A percentile compares a stretch with the other conserved stretches of the same genome.
Evolutionary conservation across 139 green algal species (phyloP).

Genomic region (Microglena sp.): DNA sequence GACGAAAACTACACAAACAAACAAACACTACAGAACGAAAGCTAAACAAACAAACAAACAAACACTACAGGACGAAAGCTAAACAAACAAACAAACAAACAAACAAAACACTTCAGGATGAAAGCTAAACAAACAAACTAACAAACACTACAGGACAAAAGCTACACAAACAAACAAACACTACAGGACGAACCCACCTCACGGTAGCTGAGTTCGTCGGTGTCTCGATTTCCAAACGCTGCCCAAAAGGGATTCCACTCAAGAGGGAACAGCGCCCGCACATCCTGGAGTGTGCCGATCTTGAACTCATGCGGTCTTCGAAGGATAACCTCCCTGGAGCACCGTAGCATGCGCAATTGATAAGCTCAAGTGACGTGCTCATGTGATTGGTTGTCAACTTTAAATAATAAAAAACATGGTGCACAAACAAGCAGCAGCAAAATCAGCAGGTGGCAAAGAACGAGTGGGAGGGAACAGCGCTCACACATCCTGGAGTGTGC

Average conservation of each 20-base stretch:
- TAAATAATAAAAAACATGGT: too few relatives aligned
- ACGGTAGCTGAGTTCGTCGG: slow-evolving; percentile 83
- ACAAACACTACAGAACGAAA: too few relatives aligned
- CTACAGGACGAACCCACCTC: slow-evolving; percentile 13
- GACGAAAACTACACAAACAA: too few relatives aligned
- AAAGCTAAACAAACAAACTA: too few relatives aligned
- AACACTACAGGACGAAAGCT: too few relatives aligned
- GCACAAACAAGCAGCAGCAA: too few relatives aligned
- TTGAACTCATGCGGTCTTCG: slow-evolving; percentile 93
- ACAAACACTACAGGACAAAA: background rate
- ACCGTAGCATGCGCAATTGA: too few relatives aligned
- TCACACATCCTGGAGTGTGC: slow-evolving; percentile 67
- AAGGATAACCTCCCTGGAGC: slow-evolving; percentile 64
- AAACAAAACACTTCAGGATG: too few relatives aligned
- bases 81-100: too few relatives aligned
- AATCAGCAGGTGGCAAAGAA: background rate
- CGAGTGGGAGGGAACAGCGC: slow-evolving; percentile 79
- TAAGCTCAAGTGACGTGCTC: too few relatives aligned
- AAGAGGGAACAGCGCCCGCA: slow-evolving; percentile 75
- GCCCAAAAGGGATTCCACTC: slow-evolving; percentile 87
- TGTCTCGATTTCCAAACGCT: slow-evolving; percentile 89
- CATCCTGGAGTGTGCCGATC: slow-evolving; percentile 74
- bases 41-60: too few relatives aligned
- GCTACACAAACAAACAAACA: background rate
- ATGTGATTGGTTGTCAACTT: too few relatives aligned